Evolutionary conservation across 345 rosid species (phyloP), one percentile per base, ranked within the genome.

Genomic region (Corchorus olitorius): DNA sequence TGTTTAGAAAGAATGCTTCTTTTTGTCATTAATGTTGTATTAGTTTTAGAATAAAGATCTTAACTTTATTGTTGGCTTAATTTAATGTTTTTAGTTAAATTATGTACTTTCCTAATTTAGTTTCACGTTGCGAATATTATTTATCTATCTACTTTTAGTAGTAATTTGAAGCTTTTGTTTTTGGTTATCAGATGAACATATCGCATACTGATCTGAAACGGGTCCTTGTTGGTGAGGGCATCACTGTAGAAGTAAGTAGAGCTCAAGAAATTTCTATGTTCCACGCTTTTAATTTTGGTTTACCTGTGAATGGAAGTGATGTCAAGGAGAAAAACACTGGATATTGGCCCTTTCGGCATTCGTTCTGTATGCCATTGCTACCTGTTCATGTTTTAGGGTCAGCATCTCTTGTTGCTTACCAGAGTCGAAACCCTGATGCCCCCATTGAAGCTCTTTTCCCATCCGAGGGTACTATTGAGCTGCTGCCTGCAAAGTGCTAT

Each of bases 401-500:
- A 69, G 93, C 87, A 33, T 90, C 90, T 3, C 70, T 93, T 61
- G 79, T 82, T 68, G 93, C 92, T 0, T 83, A 85, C 81, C 82
- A 65, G 84, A 82, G 81, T 53, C 61, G 75, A 59, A 86, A 90
- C 27, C 80, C 83, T 3, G 81, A 74, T 78, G 82, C 87, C 7
- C 69, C 35, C 54, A 84, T 91, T 65, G 84, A 83, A 80, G 81
- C 91, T 39, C 60, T 75, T 64, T 79, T 77, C 74, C 80, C 81
- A 62, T 80, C 91, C 8, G 27, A 80, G 45, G 85, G 78, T 4
- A 70, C 84, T 34, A 83, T 93, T 58, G 87, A 90, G 73, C 78
- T 93, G 83, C 86, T 84, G 22, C 81, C 97, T 16, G 89, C 84
- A 11, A 93, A 90, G 77, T 91, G 98, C 69, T 90, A 93, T 56